A percentile compares a stretch with the other conserved stretches of the same genome.
Conservation (phyloP, 1,284 basidiomycete species). For the Chalciporus piperatoides region DNA sequence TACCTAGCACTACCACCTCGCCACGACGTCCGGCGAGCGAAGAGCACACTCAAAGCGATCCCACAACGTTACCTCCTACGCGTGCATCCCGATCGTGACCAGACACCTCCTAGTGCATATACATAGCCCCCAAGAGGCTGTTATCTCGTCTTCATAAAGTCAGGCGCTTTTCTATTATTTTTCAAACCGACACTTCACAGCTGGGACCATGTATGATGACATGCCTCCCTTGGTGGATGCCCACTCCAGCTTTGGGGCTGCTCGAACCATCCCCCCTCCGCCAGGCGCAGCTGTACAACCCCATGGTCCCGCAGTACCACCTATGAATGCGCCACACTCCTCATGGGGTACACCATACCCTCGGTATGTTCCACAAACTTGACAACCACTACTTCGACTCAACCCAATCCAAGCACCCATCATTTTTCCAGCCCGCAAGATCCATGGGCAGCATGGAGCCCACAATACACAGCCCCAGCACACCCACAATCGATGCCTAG, state of each 20-base stretch:
- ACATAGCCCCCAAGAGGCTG: slow-evolving; percentile 18
- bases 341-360: slow-evolving; percentile 20
- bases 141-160: slow-evolving; percentile 21
- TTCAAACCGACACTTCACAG: slow-evolving; percentile 11
- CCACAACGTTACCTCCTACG: neutral
- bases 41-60: neutral
- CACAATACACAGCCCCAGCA: neutral
- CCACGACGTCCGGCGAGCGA: neutral
- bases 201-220: slow-evolving; percentile 24
- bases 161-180: neutral
- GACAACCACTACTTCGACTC: neutral
- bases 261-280: slow-evolving; percentile 27
- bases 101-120: neutral
- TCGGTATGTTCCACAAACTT: slow-evolving; percentile 11
- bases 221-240: slow-evolving; percentile 30
- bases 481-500: slow-evolving; percentile 26
- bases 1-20: neutral
- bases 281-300: slow-evolving; percentile 17
- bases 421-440: slow-evolving; percentile 20
- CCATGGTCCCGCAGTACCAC: slow-evolving; percentile 1
- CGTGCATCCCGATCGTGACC: neutral
- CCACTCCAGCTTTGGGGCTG: slow-evolving; percentile 2
- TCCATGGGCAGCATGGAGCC: slow-evolving; percentile 7
- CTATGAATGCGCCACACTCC: slow-evolving; percentile 4
- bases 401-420: slow-evolving; percentile 7